Conservation (phyloP, 768 basidiomycete genomes). For the Tulasnella sp. region DNA sequence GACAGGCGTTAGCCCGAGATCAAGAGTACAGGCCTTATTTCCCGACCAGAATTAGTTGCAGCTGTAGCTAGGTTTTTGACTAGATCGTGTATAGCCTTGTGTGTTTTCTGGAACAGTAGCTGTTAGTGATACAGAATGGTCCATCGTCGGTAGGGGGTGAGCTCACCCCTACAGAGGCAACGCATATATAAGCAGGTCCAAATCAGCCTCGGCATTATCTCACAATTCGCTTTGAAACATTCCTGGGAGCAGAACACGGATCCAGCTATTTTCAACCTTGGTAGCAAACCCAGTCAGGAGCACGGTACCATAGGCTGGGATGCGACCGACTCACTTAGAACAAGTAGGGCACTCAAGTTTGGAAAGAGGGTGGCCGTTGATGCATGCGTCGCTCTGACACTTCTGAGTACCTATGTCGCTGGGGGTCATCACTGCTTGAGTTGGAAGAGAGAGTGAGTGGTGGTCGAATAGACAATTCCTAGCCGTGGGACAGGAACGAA, state of each 20-base stretch:
- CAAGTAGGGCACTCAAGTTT: constrained; percentile 92
- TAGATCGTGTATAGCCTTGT: constrained; percentile 71
- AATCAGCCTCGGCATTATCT: constrained; percentile 43
- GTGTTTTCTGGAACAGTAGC: constrained; percentile 63
- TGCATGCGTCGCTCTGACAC: constrained; percentile 36
- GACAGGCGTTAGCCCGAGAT: constrained; percentile 14
- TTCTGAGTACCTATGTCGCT: not conserved
- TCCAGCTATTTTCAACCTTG: constrained; percentile 75
- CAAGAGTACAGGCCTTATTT: not conserved
- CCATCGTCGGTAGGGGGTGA: not conserved
- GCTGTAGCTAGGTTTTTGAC: constrained; percentile 45
- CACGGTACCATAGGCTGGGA: constrained; percentile 34
- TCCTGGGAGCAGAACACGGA: constrained; percentile 94
- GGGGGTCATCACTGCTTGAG: not conserved
- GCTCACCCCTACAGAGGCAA: constrained; percentile 30
- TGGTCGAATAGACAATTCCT: constrained; percentile 5
- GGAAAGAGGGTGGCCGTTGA: constrained; percentile 77
- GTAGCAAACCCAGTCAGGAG: not conserved
- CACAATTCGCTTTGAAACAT: constrained; percentile 95
- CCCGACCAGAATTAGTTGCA: constrained; percentile 38
- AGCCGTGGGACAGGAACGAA: constrained; percentile 9
- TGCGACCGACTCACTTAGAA: constrained; percentile 66
- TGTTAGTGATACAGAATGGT: not conserved
- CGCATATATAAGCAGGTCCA: not conserved
- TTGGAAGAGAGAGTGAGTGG: not conserved